These are phyloP conservation scores for Skeletonema grethae DNA, from an alignment of 108 stramenopile genomes.

Conservation along the genomic window DNA sequence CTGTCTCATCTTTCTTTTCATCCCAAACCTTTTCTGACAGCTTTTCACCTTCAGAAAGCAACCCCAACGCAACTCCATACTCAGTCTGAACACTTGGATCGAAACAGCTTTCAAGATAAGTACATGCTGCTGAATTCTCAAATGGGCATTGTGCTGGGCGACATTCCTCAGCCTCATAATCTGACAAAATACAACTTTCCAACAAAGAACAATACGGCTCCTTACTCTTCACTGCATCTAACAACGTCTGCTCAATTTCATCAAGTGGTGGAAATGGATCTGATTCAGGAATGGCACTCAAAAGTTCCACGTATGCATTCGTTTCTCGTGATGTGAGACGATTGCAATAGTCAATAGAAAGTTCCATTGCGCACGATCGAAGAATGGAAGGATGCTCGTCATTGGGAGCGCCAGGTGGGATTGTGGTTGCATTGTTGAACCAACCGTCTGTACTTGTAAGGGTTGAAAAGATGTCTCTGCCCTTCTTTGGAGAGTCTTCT, in stretches of 20 bases:
- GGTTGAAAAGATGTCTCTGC: slow-evolving; percentile 54
- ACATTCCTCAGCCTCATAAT: slow-evolving; percentile 56
- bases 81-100: slow-evolving; percentile 38
- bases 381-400: slow-evolving; percentile 49
- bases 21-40: slow-evolving; percentile 28
- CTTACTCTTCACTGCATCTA: slow-evolving; percentile 21
- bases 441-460: slow-evolving; percentile 53
- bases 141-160: slow-evolving; percentile 73
- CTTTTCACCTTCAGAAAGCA: slow-evolving; percentile 38
- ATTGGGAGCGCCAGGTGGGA: slow-evolving; percentile 7
- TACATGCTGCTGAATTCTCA: slow-evolving; percentile 60
- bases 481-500: neutral
- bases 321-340: slow-evolving; percentile 57
- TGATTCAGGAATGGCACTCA: slow-evolving; percentile 41
- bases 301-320: slow-evolving; percentile 48
- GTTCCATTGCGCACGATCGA: slow-evolving; percentile 64
- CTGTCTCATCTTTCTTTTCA: slow-evolving; percentile 1
- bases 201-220: slow-evolving; percentile 75
- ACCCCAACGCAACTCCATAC: slow-evolving; percentile 50
- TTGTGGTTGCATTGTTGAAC: slow-evolving; percentile 39
- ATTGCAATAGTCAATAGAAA: slow-evolving; percentile 74
- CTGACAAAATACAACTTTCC: slow-evolving; percentile 53
- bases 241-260: slow-evolving; percentile 52
- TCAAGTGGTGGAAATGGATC: slow-evolving; percentile 47
- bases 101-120: slow-evolving; percentile 62